phyloP scores from a whole-genome alignment of 2,329 filamentous ascomycete genomes.

The Biscogniauxia mediterranea region DNA sequence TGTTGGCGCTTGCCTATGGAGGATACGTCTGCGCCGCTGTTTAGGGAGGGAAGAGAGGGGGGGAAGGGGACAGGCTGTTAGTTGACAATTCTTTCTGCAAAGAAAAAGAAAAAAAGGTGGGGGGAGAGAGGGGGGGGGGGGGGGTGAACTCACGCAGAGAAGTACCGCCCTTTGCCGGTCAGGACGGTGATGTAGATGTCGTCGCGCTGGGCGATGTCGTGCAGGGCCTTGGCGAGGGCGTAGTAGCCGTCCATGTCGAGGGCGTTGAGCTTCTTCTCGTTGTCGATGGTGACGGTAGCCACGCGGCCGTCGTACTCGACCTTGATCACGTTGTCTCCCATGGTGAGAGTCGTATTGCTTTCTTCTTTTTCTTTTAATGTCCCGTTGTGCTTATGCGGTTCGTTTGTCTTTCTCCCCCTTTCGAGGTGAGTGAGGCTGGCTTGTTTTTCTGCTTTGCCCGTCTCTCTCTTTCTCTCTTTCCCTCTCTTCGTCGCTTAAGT shows the following conservation, averaged over 20 bases:
- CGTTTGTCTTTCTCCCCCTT: not conserved
- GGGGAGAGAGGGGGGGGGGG: constrained; percentile 2
- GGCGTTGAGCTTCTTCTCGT: constrained; percentile 84
- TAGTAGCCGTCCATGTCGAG: constrained; percentile 73
- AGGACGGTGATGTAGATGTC: constrained; percentile 84
- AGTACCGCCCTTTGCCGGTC: constrained; percentile 77
- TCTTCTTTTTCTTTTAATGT: not conserved
- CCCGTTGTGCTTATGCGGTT: not conserved
- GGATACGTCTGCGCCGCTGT: constrained; percentile 76
- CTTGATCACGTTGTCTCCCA: constrained; percentile 43
- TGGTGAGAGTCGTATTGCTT: constrained; percentile 13
- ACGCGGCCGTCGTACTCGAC: constrained; percentile 66
- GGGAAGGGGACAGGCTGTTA: not conserved
- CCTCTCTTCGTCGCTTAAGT: too few relatives aligned
- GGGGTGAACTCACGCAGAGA: constrained; percentile 71
- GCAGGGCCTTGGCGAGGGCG: constrained; percentile 67
- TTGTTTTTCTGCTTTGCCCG: not conserved
- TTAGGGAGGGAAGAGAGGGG: not conserved
- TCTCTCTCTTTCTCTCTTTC: too few relatives aligned
- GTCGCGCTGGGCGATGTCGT: constrained; percentile 73
- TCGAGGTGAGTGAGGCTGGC: not conserved
- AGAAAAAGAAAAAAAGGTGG: not conserved
- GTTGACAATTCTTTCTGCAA: not conserved
- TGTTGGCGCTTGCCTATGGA: constrained; percentile 46
- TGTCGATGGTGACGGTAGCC: constrained; percentile 84